A percentile compares a stretch with the other conserved stretches of the same genome.
These are phyloP conservation scores for Diaporthe citriasiana DNA, from an alignment of 2,329 filamentous ascomycete species.

Conservation along the genomic window DNA sequence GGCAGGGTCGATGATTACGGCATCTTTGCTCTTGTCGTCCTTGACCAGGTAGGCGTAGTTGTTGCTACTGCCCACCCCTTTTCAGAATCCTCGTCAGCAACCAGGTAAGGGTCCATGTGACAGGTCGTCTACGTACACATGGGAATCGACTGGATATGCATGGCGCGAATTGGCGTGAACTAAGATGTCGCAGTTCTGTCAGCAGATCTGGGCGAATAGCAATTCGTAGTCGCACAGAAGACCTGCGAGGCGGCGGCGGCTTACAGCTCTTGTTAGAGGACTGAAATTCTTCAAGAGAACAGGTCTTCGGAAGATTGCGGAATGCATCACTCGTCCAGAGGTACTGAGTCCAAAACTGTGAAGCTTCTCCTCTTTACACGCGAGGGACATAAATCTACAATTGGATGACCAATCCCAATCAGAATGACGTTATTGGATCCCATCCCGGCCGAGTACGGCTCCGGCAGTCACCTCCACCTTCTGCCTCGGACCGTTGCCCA, in stretches of 20 bases:
- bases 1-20: constrained; percentile 84
- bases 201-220: not conserved
- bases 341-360: constrained; percentile 10
- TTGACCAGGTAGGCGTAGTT: constrained; percentile 90
- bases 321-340: constrained; percentile 56
- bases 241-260: constrained; percentile 38
- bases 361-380: constrained; percentile 34
- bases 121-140: constrained; percentile 77
- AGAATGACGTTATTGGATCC: constrained; percentile 43
- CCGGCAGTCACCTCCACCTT: constrained; percentile 3
- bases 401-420: constrained; percentile 41
- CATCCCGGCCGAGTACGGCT: constrained; percentile 18
- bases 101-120: not conserved
- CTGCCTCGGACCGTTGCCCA: not conserved
- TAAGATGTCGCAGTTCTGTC: constrained; percentile 42
- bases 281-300: constrained; percentile 52
- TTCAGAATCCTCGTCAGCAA: constrained; percentile 1
- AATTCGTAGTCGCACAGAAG: not conserved
- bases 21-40: constrained; percentile 83
- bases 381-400: constrained; percentile 18
- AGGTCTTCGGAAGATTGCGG: constrained; percentile 55
- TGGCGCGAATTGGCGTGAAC: constrained; percentile 63
- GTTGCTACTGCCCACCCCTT: constrained; percentile 82
- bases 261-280: constrained; percentile 49
- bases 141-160: constrained; percentile 90